A percentile compares a stretch with the other conserved stretches of the same genome.
These are phyloP conservation scores for Rhynchospora pubera DNA, from an alignment of 176 grass and related monocot genomes.

Conservation along the genomic window DNA sequence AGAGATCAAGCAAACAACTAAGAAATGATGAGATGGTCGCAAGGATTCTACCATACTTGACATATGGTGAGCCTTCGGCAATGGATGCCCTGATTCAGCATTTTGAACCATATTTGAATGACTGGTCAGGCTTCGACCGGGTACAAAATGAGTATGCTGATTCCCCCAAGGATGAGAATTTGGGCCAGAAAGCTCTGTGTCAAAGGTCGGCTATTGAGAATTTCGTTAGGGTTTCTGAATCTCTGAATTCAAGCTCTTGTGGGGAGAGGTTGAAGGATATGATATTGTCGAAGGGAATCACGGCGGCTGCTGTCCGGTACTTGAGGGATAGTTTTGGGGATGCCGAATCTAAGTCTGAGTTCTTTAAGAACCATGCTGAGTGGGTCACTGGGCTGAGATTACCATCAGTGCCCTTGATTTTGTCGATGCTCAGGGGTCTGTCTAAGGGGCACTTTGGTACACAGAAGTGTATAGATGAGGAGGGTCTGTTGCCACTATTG, in stretches of 20 bases:
- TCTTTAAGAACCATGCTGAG: slow-evolving; percentile 69
- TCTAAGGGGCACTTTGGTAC: slow-evolving; percentile 86
- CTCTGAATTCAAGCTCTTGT: slow-evolving; percentile 90
- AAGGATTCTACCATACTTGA: slow-evolving; percentile 96
- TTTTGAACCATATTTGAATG: slow-evolving; percentile 83
- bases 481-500: slow-evolving; percentile 74
- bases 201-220: slow-evolving; percentile 84
- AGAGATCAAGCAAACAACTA: slow-evolving; percentile 96
- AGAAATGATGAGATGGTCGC: slow-evolving; percentile 99
- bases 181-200: slow-evolving; percentile 45
- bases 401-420: slow-evolving; percentile 73
- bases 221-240: slow-evolving; percentile 96
- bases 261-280: slow-evolving; percentile 93
- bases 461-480: slow-evolving; percentile 84
- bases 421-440: slow-evolving; percentile 90
- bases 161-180: slow-evolving; percentile 64
- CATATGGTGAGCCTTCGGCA: slow-evolving; percentile 79
- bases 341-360: slow-evolving; percentile 30
- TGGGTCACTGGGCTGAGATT: slow-evolving; percentile 68
- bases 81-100: slow-evolving; percentile 94
- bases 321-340: slow-evolving; percentile 73
- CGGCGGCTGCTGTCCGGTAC: slow-evolving; percentile 52
- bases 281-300: slow-evolving; percentile 86
- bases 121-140: slow-evolving; percentile 72
- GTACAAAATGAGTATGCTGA: slow-evolving; percentile 75